phyloP scores from a whole-genome alignment of 208 protist genomes.

The Leptomonas pyrrhocoris region DNA sequence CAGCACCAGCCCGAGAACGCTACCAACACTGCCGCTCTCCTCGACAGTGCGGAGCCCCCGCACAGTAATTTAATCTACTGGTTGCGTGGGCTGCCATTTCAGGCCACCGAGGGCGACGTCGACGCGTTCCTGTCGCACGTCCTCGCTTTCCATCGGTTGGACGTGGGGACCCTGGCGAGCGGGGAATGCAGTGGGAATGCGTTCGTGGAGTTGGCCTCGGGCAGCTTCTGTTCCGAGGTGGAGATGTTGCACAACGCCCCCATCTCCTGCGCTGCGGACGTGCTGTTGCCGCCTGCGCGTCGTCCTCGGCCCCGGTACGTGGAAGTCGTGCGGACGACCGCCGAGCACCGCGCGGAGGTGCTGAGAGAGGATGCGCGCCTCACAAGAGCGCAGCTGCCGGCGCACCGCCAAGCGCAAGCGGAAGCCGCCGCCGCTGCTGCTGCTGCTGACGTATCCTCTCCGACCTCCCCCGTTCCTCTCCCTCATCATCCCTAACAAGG shows the following conservation, averaged over 20 bases:
- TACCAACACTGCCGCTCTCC: too few species aligned
- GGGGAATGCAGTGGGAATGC: constrained; percentile 67
- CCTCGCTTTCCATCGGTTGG: constrained; percentile 37
- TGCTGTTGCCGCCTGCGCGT: not conserved
- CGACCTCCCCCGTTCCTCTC: too few species aligned
- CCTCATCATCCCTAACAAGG: too few species aligned
- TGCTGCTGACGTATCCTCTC: too few species aligned
- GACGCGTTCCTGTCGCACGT: constrained; percentile 45
- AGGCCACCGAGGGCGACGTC: constrained; percentile 55
- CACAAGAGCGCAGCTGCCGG: not conserved
- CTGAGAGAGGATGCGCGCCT: not conserved
- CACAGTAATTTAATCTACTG: constrained; percentile 39
- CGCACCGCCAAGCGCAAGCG: not conserved
- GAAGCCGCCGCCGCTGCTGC: not conserved
- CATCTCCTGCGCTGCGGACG: constrained; percentile 8
- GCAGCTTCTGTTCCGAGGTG: not conserved
- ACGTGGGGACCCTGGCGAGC: constrained; percentile 47
- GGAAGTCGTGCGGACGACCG: constrained; percentile 10
- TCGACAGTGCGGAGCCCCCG: too few species aligned
- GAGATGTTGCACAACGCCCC: constrained; percentile 4
- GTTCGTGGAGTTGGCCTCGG: constrained; percentile 56
- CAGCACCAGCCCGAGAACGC: constrained; percentile 4
- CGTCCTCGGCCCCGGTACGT: constrained; percentile 21
- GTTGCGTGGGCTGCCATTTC: constrained; percentile 77
- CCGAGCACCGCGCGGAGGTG: not conserved